phyloP scores from a whole-genome alignment of 805 yeast genomes.

The Vanderwaltozyma yarrowii region DNA sequence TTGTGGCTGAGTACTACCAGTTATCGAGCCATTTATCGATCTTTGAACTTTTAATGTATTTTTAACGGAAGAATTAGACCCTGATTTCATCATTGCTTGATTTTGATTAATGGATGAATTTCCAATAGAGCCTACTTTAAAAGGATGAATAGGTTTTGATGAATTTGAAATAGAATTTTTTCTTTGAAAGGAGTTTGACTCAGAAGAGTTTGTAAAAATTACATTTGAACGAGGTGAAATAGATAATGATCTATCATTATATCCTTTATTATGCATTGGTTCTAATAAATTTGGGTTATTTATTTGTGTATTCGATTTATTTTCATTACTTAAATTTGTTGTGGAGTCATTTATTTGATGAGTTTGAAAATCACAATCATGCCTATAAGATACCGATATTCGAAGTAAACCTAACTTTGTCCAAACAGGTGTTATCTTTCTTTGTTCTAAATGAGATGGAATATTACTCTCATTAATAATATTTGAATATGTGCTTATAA shows the following conservation, averaged over 20 bases:
- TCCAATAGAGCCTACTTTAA: slow-evolving; percentile 31
- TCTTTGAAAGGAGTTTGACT: slow-evolving; percentile 11
- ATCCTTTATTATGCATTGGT: neutral
- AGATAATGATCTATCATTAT: slow-evolving; percentile 12
- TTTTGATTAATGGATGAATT: slow-evolving; percentile 20
- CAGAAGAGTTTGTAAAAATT: slow-evolving; percentile 5
- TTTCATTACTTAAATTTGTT: slow-evolving; percentile 1
- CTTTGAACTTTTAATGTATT: slow-evolving; percentile 29
- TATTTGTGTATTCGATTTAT: neutral
- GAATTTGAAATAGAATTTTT: neutral
- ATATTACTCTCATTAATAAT: slow-evolving; percentile 28
- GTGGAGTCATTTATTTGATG: slow-evolving; percentile 1
- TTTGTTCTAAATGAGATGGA: slow-evolving; percentile 47
- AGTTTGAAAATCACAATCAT: slow-evolving; percentile 55
- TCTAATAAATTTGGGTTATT: neutral
- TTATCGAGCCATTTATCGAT: slow-evolving; percentile 29
- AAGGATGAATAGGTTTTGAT: slow-evolving; percentile 26
- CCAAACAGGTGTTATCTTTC: slow-evolving; percentile 55
- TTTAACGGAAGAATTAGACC: slow-evolving; percentile 36
- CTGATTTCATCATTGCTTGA: slow-evolving; percentile 30
- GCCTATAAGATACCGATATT: slow-evolving; percentile 71
- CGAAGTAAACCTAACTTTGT: slow-evolving; percentile 68
- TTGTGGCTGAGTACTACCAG: slow-evolving; percentile 12
- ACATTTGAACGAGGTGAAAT: slow-evolving; percentile 17
- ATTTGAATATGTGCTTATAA: slow-evolving; percentile 33